phyloP scores from a whole-genome alignment of 2,329 filamentous ascomycete species.

The Dothideomycetidae sp. region DNA sequence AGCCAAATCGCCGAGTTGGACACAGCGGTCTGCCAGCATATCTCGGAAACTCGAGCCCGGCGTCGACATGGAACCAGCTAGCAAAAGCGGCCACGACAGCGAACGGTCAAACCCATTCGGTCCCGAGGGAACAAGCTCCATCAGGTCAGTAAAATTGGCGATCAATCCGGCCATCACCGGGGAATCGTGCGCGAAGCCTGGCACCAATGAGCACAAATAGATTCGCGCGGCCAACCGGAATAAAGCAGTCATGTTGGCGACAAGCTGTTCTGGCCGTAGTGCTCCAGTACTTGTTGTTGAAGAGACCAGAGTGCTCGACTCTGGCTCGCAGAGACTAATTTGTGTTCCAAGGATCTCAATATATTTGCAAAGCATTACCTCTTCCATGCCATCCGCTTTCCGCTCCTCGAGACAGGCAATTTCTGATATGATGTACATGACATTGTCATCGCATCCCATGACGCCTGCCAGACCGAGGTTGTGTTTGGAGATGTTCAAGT shows the following conservation, averaged over 20 bases:
- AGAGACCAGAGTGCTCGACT: slow-evolving; percentile 25
- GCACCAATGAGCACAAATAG: slow-evolving; percentile 91
- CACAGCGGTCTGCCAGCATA: slow-evolving; percentile 63
- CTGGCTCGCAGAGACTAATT: slow-evolving; percentile 65
- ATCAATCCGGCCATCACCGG: slow-evolving; percentile 62
- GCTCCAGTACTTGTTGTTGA: slow-evolving; percentile 48
- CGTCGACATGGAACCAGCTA: slow-evolving; percentile 66
- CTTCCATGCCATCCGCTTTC: slow-evolving; percentile 67
- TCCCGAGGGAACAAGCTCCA: slow-evolving; percentile 72
- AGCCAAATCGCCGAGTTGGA: slow-evolving; percentile 60
- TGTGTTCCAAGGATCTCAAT: slow-evolving; percentile 78
- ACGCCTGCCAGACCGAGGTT: slow-evolving; percentile 71
- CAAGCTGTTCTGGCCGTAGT: slow-evolving; percentile 68
- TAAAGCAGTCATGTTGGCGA: slow-evolving; percentile 74
- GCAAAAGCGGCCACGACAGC: slow-evolving; percentile 83
- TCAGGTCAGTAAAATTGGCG: slow-evolving; percentile 58
- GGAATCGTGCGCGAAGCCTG: slow-evolving; percentile 66
- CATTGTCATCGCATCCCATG: slow-evolving; percentile 92
- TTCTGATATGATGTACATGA: slow-evolving; percentile 97
- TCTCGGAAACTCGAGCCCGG: slow-evolving; percentile 59
- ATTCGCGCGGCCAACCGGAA: slow-evolving; percentile 89
- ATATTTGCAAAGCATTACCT: slow-evolving; percentile 75
- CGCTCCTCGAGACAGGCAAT: slow-evolving; percentile 90
- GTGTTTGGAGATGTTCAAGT: slow-evolving; percentile 61
- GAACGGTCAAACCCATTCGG: slow-evolving; percentile 75